Evolutionary conservation across 2,329 filamentous ascomycete species (phyloP).

Genomic region (Pseudogymnoascus sp.): DNA sequence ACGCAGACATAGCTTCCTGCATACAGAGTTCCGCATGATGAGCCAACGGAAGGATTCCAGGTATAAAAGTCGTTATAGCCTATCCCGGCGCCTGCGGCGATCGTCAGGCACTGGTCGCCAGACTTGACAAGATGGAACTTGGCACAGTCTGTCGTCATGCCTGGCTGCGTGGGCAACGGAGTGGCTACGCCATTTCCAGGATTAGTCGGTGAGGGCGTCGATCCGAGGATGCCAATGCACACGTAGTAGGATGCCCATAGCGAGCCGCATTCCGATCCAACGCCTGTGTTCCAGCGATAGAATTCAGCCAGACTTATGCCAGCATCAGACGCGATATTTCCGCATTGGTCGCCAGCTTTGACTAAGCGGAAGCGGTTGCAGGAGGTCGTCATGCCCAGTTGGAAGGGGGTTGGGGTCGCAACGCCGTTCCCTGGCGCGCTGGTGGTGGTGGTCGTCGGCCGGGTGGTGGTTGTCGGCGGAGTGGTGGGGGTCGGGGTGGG

Average conservation of each 20-base stretch:
- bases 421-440: neutral
- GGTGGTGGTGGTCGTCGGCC: no score
- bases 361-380: neutral
- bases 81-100: neutral
- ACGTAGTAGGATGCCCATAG: neutral
- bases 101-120: neutral
- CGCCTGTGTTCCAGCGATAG: neutral
- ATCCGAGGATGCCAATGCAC: neutral
- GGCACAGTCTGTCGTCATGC: neutral
- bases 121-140: neutral
- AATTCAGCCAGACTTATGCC: neutral
- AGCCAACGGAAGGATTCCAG: constrained; percentile 3
- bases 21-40: neutral
- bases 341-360: neutral
- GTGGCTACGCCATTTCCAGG: neutral
- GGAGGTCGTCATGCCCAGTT: neutral
- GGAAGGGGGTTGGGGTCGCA: neutral
- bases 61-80: neutral
- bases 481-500: no score
- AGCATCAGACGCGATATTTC: neutral
- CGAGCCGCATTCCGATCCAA: neutral
- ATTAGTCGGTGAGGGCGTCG: neutral
- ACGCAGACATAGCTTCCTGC: neutral
- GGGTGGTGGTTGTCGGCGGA: no score
- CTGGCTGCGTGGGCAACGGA: constrained; percentile 17